Evolutionary conservation across 2,329 filamentous ascomycete species (phyloP).

Genomic region (Hortaea sp.): DNA sequence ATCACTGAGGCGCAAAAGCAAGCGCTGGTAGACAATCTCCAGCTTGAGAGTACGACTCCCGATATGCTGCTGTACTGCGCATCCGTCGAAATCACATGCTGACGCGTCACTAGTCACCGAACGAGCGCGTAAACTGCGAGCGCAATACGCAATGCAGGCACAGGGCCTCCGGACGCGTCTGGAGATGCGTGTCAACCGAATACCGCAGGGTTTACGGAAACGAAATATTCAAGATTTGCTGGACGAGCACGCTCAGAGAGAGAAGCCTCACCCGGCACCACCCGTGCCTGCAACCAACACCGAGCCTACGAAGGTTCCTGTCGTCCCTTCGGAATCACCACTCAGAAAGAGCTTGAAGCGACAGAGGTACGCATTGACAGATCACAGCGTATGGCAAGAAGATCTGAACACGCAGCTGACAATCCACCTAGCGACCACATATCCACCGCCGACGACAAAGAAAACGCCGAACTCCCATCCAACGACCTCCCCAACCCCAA

Average conservation of each 20-base stretch:
- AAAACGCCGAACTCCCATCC: conserved; percentile 60
- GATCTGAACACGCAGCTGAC: conserved; percentile 7
- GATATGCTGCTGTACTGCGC: too few species aligned
- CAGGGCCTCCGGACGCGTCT: conserved; percentile 76
- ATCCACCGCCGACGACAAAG: conserved; percentile 43
- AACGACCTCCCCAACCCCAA: conserved; percentile 56
- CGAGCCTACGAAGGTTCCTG: conserved; percentile 5
- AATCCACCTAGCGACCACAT: conserved; percentile 48
- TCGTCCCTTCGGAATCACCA: conserved; percentile 1
- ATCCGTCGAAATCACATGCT: too few species aligned
- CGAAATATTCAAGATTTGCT: conserved; percentile 74
- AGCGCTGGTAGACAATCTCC: conserved; percentile 77
- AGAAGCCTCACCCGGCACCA: conserved; percentile 15
- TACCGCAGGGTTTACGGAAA: conserved; percentile 69
- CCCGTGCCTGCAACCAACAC: conserved; percentile 9
- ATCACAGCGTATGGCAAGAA: too few species aligned
- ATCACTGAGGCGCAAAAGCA: conserved; percentile 59
- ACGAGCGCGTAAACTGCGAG: conserved; percentile 73
- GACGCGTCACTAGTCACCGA: conserved; percentile 57
- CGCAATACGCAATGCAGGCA: conserved; percentile 81
- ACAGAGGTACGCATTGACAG: conserved; percentile 20
- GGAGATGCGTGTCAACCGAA: conserved; percentile 86
- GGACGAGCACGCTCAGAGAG: conserved; percentile 36
- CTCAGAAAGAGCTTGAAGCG: conserved; percentile 20
- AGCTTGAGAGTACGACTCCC: conserved; percentile 62